Evolutionary conservation across 1,284 basidiomycete genomes (phyloP), one percentile per base, ranked within the genome.

Genomic region (Pyrrhoderma noxium): DNA sequence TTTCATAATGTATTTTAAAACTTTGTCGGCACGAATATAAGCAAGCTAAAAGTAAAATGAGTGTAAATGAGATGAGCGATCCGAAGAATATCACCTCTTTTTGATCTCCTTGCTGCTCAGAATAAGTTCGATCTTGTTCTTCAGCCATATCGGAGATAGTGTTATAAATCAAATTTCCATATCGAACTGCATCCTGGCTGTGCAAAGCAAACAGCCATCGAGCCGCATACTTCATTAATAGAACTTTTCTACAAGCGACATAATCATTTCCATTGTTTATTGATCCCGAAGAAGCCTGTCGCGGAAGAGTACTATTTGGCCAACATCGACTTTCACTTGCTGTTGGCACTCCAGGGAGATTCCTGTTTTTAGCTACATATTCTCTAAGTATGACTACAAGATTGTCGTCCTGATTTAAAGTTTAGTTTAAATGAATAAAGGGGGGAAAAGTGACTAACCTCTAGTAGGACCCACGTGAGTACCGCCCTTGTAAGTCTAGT

Each of bases 151-250:
- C 76, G 3, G 66, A 56, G 51, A 75, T 73, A 19, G 76, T 61
- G 19, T 80, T 72, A 55, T 75, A 82, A 1, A 83, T 35, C 34
- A 73, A 64, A 3, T 59, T 57, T 9, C 71, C 70, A 61, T 82
- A 89, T 11, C 68, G 57, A 0, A 64, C 64, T 3, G 73, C 57
- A 57, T 83, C 76, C 49, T 75, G 75, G 49, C 79, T 71, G 61
- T 87, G 82, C 35, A 88, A 62, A 14, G 79, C 79, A 31, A 73
- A 64, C 36, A 88, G 66, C 86, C 86, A 89, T 14, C 73, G 72
- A 11, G 68, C 64, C 13, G 71, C 80, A 58, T 86, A 85, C 52
- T 67, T 72, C 13, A 60, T 59, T 18, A 79, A 62, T 31, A 85
- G 62, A 4, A 67, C 64, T 37, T 75, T 70, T 47, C 82, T 67